Evolutionary conservation across 2,329 filamentous ascomycete species (phyloP).

Genomic region (Fonsecaea pugnacius): DNA sequence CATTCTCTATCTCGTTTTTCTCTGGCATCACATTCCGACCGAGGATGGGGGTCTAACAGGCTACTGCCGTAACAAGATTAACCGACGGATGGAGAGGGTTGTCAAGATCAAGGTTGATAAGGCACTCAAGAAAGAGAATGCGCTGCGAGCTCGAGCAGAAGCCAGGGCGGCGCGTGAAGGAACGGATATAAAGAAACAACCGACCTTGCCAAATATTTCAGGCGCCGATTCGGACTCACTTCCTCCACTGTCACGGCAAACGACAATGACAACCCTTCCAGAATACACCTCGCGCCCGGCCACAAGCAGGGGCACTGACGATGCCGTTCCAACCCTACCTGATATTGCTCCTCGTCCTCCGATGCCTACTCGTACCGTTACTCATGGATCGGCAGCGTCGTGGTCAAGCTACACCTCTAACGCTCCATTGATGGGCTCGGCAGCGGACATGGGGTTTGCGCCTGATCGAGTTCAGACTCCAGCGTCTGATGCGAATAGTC

Average conservation of each 20-base stretch:
- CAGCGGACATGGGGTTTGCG: constrained; percentile 63
- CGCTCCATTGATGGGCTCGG: constrained; percentile 64
- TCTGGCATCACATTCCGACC: constrained; percentile 88
- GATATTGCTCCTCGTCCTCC: constrained; percentile 53
- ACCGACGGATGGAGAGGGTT: constrained; percentile 79
- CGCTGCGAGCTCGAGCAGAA: constrained; percentile 59
- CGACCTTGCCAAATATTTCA: constrained; percentile 67
- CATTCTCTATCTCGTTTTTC: constrained; percentile 81
- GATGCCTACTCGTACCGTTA: constrained; percentile 49
- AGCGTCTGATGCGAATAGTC: constrained; percentile 38
- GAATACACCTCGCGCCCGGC: constrained; percentile 64
- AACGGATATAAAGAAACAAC: constrained; percentile 43
- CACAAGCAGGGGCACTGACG: constrained; percentile 50
- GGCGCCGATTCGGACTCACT: constrained; percentile 58
- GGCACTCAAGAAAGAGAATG: constrained; percentile 77
- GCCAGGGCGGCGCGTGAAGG: constrained; percentile 43
- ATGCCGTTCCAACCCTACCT: constrained; percentile 44
- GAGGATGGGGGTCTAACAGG: constrained; percentile 77
- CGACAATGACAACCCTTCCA: constrained; percentile 66
- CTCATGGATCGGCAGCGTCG: constrained; percentile 60
- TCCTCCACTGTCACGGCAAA: constrained; percentile 63
- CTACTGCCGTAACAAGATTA: constrained; percentile 92
- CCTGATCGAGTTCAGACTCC: constrained; percentile 34
- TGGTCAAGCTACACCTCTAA: constrained; percentile 66
- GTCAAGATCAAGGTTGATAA: constrained; percentile 86